phyloP scores from a whole-genome alignment of 2,329 filamentous ascomycete genomes.

The Cercospora zeina region DNA sequence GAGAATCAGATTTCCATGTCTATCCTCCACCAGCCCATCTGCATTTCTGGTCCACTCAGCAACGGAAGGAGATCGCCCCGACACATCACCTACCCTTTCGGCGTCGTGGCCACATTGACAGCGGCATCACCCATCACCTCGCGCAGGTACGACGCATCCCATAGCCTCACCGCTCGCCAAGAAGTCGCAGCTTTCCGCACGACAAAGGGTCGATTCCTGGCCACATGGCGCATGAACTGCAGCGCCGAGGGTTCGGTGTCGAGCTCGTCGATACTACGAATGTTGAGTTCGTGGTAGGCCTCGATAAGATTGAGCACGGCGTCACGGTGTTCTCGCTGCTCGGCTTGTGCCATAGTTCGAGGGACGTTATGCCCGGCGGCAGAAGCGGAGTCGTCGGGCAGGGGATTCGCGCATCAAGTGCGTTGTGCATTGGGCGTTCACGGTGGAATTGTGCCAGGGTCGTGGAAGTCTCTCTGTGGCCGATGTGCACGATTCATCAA shows the following conservation, averaged over 20 bases:
- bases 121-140: slow-evolving; percentile 55
- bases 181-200: slow-evolving; percentile 60
- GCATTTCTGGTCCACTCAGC: slow-evolving; percentile 50
- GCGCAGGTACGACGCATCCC: slow-evolving; percentile 63
- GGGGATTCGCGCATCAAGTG: neutral
- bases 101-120: slow-evolving; percentile 79
- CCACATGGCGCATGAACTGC: slow-evolving; percentile 77
- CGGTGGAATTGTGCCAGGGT: neutral
- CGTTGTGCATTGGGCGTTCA: neutral
- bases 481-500: neutral
- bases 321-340: neutral
- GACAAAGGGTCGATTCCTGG: slow-evolving; percentile 73
- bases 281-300: slow-evolving; percentile 74
- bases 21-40: slow-evolving; percentile 63
- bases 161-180: slow-evolving; percentile 64
- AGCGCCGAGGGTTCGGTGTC: slow-evolving; percentile 66
- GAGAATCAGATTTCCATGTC: slow-evolving; percentile 55
- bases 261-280: slow-evolving; percentile 60
- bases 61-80: neutral
- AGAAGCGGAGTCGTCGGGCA: neutral
- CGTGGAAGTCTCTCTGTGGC: neutral
- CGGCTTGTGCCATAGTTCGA: neutral
- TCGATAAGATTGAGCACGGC: slow-evolving; percentile 54
- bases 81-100: slow-evolving; percentile 57
- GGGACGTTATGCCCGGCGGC: neutral